Conservation (phyloP, 2,329 filamentous ascomycete genomes). For the Talaromyces sp. region DNA sequence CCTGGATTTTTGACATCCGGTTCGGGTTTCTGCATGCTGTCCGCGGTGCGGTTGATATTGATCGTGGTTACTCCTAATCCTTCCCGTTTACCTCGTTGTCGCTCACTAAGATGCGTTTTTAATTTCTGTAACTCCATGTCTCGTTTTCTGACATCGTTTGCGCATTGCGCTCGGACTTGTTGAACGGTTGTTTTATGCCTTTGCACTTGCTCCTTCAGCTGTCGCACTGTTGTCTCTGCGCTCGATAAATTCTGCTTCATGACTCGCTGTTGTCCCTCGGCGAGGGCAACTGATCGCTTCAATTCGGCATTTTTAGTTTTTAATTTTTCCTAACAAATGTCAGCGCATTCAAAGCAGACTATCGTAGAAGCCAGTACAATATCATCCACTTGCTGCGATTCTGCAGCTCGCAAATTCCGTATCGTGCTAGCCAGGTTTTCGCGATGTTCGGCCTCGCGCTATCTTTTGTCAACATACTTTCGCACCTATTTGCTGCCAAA, state of each 20-base stretch:
- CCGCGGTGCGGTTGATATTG: slow-evolving; percentile 42
- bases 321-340: slow-evolving; percentile 45
- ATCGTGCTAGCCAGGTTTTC: slow-evolving; percentile 78
- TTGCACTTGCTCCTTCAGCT: slow-evolving; percentile 78
- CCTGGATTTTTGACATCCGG: slow-evolving; percentile 52
- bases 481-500: slow-evolving; percentile 21
- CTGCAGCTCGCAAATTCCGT: slow-evolving; percentile 70
- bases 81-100: slow-evolving; percentile 57
- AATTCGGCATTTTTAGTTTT: slow-evolving; percentile 56
- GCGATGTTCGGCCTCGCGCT: slow-evolving; percentile 86
- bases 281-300: slow-evolving; percentile 53
- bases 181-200: slow-evolving; percentile 74
- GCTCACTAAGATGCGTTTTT: slow-evolving; percentile 77
- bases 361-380: slow-evolving; percentile 48
- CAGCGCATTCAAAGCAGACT: slow-evolving; percentile 15
- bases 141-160: slow-evolving; percentile 84
- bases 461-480: slow-evolving; percentile 19
- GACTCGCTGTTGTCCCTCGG: slow-evolving; percentile 68
- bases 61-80: slow-evolving; percentile 50
- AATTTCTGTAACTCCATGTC: slow-evolving; percentile 85
- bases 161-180: slow-evolving; percentile 81
- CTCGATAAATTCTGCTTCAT: slow-evolving; percentile 67
- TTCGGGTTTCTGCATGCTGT: slow-evolving; percentile 32
- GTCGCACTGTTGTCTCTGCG: slow-evolving; percentile 69
- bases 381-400: slow-evolving; percentile 68